Evolutionary conservation across 2,329 filamentous ascomycete species (phyloP).

Genomic region (Sphaceloma murrayae): DNA sequence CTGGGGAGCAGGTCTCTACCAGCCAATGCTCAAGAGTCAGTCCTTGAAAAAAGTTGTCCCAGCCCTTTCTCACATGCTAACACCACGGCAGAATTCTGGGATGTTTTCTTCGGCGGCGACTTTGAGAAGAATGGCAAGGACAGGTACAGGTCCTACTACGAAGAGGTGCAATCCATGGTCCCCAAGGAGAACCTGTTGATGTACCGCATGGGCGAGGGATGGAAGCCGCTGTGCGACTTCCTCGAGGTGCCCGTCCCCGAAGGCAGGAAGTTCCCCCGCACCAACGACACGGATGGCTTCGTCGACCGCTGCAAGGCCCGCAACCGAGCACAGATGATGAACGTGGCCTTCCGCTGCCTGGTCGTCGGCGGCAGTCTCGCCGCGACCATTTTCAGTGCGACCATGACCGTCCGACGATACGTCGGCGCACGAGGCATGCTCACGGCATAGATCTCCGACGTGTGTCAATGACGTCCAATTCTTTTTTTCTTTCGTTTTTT

Average conservation of each 20-base stretch:
- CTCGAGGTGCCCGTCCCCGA: conserved; percentile 43
- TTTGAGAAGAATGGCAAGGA: conserved; percentile 57
- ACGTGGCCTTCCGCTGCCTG: conserved; percentile 42
- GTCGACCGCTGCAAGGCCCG: conserved; percentile 45
- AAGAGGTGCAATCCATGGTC: conserved; percentile 39
- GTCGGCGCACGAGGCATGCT: conserved; percentile 23
- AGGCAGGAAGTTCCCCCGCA: conserved; percentile 41
- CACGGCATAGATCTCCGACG: conserved; percentile 15
- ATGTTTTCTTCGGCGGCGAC: conserved; percentile 58
- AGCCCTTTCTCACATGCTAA: too few species aligned
- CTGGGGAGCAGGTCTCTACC: conserved; percentile 59
- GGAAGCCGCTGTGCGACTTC: conserved; percentile 47
- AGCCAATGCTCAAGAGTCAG: conserved; percentile 54
- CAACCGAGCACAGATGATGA: conserved; percentile 49
- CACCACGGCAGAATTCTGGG: conserved; percentile 48
- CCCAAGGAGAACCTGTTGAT: conserved; percentile 44
- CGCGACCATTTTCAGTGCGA: conserved; percentile 32
- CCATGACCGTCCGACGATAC: conserved; percentile 29
- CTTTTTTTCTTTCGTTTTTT: conserved; percentile 7
- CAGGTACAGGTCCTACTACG: conserved; percentile 49
- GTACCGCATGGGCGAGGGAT: conserved; percentile 46
- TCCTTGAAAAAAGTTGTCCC: too few species aligned
- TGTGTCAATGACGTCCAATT: not conserved
- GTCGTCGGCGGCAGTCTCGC: conserved; percentile 42
- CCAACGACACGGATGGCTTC: conserved; percentile 47